Conservation (phyloP, 1,139 yeast species). For the Candida albicans region DNA sequence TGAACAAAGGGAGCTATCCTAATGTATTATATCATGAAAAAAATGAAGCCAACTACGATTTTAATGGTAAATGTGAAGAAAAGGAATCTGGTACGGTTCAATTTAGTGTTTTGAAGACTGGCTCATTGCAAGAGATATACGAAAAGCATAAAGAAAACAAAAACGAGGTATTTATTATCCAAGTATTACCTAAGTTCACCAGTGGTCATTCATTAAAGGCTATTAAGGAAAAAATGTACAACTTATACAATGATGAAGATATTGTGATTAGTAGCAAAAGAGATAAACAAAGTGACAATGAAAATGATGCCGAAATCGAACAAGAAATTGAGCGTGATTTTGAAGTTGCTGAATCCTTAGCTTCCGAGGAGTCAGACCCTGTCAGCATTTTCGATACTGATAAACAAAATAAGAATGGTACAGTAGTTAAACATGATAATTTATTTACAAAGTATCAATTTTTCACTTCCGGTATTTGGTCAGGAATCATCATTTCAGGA, state of each 20-base stretch:
- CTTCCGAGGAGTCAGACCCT: conserved; percentile 26
- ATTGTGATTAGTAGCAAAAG: conserved; percentile 14
- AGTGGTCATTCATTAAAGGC: conserved; percentile 7
- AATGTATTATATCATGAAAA: conserved; percentile 3
- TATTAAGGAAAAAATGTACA: conserved; percentile 11
- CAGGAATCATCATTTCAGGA: conserved; percentile 58
- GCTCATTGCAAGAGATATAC: neutral
- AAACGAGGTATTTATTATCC: conserved; percentile 23
- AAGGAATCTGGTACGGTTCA: conserved; percentile 16
- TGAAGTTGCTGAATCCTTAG: conserved; percentile 32
- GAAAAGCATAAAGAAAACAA: conserved; percentile 7
- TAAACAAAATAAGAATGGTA: conserved; percentile 10
- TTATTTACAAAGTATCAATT: conserved; percentile 44
- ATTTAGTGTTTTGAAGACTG: conserved; percentile 12
- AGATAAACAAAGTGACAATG: conserved; percentile 14
- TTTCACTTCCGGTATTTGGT: conserved; percentile 62
- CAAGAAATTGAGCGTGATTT: conserved; percentile 38
- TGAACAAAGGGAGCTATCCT: neutral
- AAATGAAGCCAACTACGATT: neutral
- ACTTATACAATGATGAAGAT: conserved; percentile 20
- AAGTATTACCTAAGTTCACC: conserved; percentile 32
- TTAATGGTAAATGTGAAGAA: neutral
- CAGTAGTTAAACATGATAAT: conserved; percentile 18
- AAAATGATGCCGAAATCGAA: conserved; percentile 19
- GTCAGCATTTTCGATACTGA: conserved; percentile 22